phyloP scores from a whole-genome alignment of 2,329 filamentous ascomycete species.

The Macrophomina phaseolina region DNA sequence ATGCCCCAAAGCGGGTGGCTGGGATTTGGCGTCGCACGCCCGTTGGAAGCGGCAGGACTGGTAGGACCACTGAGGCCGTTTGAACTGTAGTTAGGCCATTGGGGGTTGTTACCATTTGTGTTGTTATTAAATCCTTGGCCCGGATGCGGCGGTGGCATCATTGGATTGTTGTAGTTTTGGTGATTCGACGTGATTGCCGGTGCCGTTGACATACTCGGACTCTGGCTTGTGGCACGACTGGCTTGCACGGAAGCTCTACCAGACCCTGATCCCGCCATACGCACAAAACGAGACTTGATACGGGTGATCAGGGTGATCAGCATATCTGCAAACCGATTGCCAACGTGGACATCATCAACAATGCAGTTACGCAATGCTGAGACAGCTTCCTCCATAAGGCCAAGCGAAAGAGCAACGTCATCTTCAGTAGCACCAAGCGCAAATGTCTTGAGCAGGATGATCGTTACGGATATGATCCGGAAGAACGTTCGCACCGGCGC shows the following conservation, averaged over 20 bases:
- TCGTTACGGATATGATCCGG: slow-evolving; percentile 82
- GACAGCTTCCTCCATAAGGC: slow-evolving; percentile 76
- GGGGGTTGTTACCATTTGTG: slow-evolving; percentile 10
- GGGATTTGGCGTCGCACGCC: slow-evolving; percentile 41
- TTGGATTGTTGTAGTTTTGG: slow-evolving; percentile 4
- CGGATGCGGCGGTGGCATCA: slow-evolving; percentile 24
- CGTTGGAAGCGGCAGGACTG: slow-evolving; percentile 37
- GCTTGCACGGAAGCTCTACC: slow-evolving; percentile 46
- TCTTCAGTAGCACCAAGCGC: slow-evolving; percentile 79
- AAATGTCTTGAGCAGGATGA: slow-evolving; percentile 85
- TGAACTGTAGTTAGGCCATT: slow-evolving; percentile 51
- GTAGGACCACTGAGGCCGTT: slow-evolving; percentile 60
- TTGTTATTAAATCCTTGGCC: slow-evolving; percentile 15
- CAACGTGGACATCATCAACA: slow-evolving; percentile 83
- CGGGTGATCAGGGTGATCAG: slow-evolving; percentile 79
- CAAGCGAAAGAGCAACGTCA: slow-evolving; percentile 76
- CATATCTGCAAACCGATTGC: slow-evolving; percentile 82
- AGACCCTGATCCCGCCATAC: slow-evolving; percentile 58
- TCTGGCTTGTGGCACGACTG: slow-evolving; percentile 26
- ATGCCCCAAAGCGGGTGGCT: slow-evolving; percentile 50
- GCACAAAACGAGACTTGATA: slow-evolving; percentile 72
- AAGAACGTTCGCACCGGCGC: slow-evolving; percentile 85
- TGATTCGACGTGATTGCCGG: slow-evolving; percentile 32
- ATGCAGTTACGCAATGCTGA: slow-evolving; percentile 77
- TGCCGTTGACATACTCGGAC: slow-evolving; percentile 6